phyloP scores from a whole-genome alignment of 2,329 filamentous ascomycete genomes.

The Diaporthe sp. region DNA sequence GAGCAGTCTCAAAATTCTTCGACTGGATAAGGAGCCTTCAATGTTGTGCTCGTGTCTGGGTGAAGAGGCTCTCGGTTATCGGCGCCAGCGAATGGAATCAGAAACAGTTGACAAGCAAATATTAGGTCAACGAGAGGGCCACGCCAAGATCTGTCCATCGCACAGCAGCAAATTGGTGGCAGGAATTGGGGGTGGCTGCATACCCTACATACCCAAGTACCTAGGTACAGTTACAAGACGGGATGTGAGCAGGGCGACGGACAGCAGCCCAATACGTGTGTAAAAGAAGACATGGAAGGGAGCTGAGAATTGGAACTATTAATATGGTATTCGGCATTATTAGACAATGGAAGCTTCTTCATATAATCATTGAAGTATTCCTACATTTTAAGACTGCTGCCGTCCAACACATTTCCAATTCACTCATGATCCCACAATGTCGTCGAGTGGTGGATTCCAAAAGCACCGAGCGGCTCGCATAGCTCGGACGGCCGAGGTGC shows the following conservation, averaged over 20 bases:
- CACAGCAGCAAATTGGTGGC: neutral
- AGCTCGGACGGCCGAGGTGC: constrained; percentile 15
- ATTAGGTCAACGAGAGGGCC: neutral
- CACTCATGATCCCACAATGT: neutral
- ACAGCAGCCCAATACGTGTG: neutral
- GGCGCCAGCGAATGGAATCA: no score
- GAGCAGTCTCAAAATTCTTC: neutral
- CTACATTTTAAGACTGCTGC: neutral
- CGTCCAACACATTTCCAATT: neutral
- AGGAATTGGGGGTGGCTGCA: neutral
- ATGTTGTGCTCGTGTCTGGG: neutral
- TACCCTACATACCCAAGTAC: no score
- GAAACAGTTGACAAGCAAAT: neutral
- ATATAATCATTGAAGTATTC: neutral
- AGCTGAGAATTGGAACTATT: neutral
- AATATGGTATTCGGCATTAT: neutral
- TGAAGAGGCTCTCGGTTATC: neutral
- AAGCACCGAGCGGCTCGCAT: neutral
- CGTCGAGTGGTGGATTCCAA: neutral
- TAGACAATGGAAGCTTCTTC: no score
- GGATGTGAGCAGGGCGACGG: neutral
- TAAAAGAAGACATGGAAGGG: neutral
- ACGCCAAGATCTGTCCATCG: neutral
- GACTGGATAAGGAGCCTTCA: neutral
- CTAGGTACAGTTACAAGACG: neutral